These are phyloP conservation scores for Clarireedia monteithiana DNA, from an alignment of 2,329 filamentous ascomycete species.

Conservation along the genomic window DNA sequence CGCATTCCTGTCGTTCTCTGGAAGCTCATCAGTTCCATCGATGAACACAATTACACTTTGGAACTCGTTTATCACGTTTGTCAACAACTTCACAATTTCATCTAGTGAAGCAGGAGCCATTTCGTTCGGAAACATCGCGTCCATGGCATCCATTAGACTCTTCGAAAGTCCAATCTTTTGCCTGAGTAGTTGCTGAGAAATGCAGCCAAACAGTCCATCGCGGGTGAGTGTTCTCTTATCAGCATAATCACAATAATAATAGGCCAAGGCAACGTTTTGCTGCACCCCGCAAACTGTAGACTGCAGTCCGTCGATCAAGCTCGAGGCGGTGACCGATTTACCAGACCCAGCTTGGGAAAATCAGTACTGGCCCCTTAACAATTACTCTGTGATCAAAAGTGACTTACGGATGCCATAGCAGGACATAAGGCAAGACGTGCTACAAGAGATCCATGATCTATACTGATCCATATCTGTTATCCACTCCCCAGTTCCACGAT, in stretches of 20 bases:
- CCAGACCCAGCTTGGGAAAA: background rate
- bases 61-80: background rate
- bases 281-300: background rate
- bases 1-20: background rate
- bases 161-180: background rate
- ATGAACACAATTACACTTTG: background rate
- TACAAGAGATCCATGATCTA: background rate
- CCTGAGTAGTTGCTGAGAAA: background rate
- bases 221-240: conserved; percentile 10
- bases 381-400: background rate
- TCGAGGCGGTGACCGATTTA: background rate
- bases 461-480: background rate
- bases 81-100: background rate
- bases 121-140: background rate
- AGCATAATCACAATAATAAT: conserved; percentile 13
- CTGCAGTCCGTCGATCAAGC: background rate
- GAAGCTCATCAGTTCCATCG: background rate
- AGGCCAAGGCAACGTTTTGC: background rate
- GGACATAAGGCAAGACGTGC: background rate
- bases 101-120: background rate
- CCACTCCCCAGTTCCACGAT: background rate
- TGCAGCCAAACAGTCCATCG: background rate
- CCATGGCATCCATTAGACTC: background rate
- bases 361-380: background rate
- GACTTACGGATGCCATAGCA: conserved; percentile 1